Evolutionary conservation across 768 basidiomycete genomes (phyloP), one percentile per base, ranked within the genome.

Genomic region (Albatrellus ellisii): DNA sequence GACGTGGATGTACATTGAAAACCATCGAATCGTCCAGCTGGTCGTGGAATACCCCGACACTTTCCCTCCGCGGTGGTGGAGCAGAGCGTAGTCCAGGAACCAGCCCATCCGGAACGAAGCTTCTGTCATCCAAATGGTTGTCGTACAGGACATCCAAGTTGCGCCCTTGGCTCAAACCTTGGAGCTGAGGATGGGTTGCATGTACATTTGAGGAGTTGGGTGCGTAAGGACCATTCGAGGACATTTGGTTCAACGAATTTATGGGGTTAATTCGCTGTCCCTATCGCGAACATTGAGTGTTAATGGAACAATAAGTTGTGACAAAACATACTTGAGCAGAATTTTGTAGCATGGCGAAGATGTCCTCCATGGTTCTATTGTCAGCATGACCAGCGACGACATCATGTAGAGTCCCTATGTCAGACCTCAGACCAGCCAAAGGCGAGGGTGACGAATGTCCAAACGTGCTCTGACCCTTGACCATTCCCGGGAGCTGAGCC

Each of bases 61-160:
- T 61, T 47, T 81, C 76, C 20, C 62, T 69, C 46, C 81, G 71
- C 42, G 76, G 70, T 32, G 76, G 73, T 36, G 72, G 75, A 28
- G 68, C 69, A 24, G 78, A 69, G 28, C 86, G 77, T 25, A 89
- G 68, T 7, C 85, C 87, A 20, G 87, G 85, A 12, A 89, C 86
- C 73, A 89, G 75, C 22, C 81, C 82, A 59, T 89, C 83, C 8
- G 86, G 82, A 20, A 84, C 72, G 50, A 89, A 89, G 50, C 69
- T 75, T 47, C 84, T 70, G 52, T 84, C 83, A 40, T 88, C 81
- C 29, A 76, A 56, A 20, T 77, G 76, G 51, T 75, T 80, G 41
- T 85, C 81, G 53, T 83, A 84, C 25, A 85, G 56, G 3, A 80
- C 58, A 31, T 86, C 83, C 29, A 79, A 62, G 18, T 78, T 77